These are phyloP conservation scores for Phylloporus sp. DNA, from an alignment of 768 basidiomycete species.

Conservation along the genomic window DNA sequence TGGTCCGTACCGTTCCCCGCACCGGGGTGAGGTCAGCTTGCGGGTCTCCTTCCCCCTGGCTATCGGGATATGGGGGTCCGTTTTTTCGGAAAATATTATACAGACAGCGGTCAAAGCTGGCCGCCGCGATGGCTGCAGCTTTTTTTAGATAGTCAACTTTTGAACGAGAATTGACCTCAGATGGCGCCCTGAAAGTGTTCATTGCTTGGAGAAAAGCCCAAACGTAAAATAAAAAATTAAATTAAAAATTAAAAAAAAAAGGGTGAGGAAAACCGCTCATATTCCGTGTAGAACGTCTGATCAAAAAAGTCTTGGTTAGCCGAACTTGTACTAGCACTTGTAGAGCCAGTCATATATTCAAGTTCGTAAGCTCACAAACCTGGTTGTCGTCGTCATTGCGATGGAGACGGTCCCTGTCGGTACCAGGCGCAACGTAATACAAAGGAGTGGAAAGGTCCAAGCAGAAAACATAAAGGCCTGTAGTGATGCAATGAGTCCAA, in stretches of 20 bases:
- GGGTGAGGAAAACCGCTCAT: not conserved
- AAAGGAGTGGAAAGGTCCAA: slow-evolving; percentile 7
- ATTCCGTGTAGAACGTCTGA: slow-evolving; percentile 1
- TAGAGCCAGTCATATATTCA: too few species aligned
- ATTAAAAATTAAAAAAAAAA: not conserved
- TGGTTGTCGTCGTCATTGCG: not conserved
- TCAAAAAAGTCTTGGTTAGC: not conserved
- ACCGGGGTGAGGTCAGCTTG: not conserved
- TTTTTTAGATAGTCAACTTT: not conserved
- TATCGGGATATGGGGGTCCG: not conserved
- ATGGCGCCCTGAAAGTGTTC: not conserved
- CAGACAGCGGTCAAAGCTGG: not conserved
- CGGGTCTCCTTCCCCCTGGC: not conserved
- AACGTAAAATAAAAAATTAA: not conserved
- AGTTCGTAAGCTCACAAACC: not conserved
- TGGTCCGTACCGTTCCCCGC: not conserved
- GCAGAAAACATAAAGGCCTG: slow-evolving; percentile 3
- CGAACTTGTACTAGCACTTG: too few species aligned
- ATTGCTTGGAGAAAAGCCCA: not conserved
- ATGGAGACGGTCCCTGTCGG: too few species aligned
- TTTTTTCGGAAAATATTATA: not conserved
- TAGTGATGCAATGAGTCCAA: slow-evolving; percentile 19
- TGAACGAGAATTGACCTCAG: not conserved
- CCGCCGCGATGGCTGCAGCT: not conserved
- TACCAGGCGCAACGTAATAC: too few species aligned